These are phyloP conservation scores for Colletotrichum sojae DNA, from an alignment of 2,329 filamentous ascomycete genomes.

Conservation along the genomic window DNA sequence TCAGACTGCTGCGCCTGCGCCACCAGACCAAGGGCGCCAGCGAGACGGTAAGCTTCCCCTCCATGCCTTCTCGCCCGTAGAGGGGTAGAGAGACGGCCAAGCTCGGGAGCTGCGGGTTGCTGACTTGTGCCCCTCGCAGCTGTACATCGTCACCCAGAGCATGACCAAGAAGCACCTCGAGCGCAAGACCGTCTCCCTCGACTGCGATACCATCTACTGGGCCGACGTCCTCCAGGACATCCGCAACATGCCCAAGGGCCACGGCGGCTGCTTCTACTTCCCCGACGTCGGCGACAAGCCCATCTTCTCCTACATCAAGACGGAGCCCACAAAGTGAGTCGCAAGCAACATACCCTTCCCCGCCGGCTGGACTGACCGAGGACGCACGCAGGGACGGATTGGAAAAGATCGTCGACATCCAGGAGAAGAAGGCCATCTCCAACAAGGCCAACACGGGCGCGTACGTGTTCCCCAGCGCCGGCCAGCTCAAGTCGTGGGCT, in stretches of 20 bases:
- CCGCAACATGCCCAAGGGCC: conserved; percentile 45
- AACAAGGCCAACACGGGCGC: conserved; percentile 49
- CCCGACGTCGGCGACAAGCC: conserved; percentile 47
- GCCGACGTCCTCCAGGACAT: conserved; percentile 47
- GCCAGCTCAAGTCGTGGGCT: conserved; percentile 44
- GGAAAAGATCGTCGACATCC: conserved; percentile 47
- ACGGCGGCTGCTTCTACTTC: conserved; percentile 48
- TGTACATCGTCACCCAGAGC: conserved; percentile 49
- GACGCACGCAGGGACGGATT: conserved; percentile 32
- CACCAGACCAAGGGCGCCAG: conserved; percentile 49
- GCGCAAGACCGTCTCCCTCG: conserved; percentile 48
- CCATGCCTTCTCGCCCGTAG: conserved; percentile 3
- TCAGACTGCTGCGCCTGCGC: conserved; percentile 44
- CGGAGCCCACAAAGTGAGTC: conserved; percentile 41
- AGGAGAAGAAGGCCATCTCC: conserved; percentile 49
- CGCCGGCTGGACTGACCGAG: conserved; percentile 3
- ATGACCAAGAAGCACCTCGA: conserved; percentile 48
- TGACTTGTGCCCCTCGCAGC: conserved; percentile 35
- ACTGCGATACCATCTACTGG: conserved; percentile 53
- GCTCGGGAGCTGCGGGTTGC: not conserved
- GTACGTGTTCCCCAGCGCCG: conserved; percentile 47
- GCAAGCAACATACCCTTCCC: not conserved
- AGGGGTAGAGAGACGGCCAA: not conserved
- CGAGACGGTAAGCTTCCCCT: conserved; percentile 44
- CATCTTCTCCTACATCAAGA: conserved; percentile 50